These are phyloP conservation scores for Naganishia sp. DNA, from an alignment of 1,284 basidiomycete genomes.

Conservation along the genomic window DNA sequence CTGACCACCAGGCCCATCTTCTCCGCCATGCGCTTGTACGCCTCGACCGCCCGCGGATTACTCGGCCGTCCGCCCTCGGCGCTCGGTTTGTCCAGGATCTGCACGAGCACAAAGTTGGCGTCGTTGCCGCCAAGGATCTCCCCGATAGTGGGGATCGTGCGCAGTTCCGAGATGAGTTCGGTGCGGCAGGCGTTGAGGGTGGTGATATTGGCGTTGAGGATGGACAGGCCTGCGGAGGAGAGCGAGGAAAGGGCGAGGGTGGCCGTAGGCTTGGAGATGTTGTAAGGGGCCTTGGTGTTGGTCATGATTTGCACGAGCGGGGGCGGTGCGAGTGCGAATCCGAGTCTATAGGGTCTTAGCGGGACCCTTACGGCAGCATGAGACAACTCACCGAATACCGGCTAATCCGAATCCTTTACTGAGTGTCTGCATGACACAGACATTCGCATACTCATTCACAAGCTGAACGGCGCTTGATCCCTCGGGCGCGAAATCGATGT, in stretches of 20 bases:
- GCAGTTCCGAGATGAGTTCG: conserved; percentile 60
- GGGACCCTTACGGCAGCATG: background rate
- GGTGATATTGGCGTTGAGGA: conserved; percentile 68
- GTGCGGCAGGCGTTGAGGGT: conserved; percentile 65
- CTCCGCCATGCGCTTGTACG: conserved; percentile 86
- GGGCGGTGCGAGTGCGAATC: conserved; percentile 85
- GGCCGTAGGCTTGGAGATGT: conserved; percentile 89
- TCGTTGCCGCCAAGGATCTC: conserved; percentile 75
- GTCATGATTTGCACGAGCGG: conserved; percentile 86
- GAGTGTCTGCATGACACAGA: conserved; percentile 91
- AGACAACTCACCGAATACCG: conserved; percentile 75
- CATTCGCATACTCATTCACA: conserved; percentile 78
- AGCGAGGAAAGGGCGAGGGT: conserved; percentile 78
- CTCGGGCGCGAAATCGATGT: conserved; percentile 83
- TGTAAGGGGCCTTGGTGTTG: conserved; percentile 98
- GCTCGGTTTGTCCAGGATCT: conserved; percentile 63
- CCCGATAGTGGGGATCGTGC: conserved; percentile 66
- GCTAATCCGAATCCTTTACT: conserved; percentile 97
- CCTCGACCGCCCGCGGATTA: conserved; percentile 66
- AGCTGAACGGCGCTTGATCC: conserved; percentile 67
- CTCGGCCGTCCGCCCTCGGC: conserved; percentile 59
- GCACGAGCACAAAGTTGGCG: conserved; percentile 89
- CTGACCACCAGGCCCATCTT: conserved; percentile 84
- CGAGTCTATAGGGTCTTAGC: conserved; percentile 62
- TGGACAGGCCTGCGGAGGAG: conserved; percentile 63